phyloP scores from a whole-genome alignment of 352 stramenopile species.

The Pythium dissimile region DNA sequence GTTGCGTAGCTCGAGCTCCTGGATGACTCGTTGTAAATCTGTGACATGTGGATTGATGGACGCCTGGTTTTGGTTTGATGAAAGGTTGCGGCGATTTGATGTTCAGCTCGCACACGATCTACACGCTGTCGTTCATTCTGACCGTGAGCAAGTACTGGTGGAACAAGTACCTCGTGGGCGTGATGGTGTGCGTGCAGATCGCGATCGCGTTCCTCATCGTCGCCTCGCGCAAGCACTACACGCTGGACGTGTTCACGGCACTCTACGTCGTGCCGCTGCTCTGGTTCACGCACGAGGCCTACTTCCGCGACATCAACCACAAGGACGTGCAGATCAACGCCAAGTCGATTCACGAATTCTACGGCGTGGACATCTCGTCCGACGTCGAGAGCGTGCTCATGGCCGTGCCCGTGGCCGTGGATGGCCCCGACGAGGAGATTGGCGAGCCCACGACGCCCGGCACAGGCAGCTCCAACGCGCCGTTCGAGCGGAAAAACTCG shows the following conservation, averaged over 20 bases:
- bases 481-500: slow-evolving; percentile 22
- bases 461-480: slow-evolving; percentile 6
- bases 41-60: background rate
- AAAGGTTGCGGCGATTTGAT: slow-evolving; percentile 87
- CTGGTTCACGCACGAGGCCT: slow-evolving; percentile 79
- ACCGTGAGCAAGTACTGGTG: slow-evolving; percentile 86
- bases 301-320: slow-evolving; percentile 79
- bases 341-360: slow-evolving; percentile 65
- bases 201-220: slow-evolving; percentile 88
- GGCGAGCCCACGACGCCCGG: slow-evolving; percentile 3
- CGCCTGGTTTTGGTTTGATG: slow-evolving; percentile 12
- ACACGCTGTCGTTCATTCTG: slow-evolving; percentile 87
- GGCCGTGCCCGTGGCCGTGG: background rate
- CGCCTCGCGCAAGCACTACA: slow-evolving; percentile 89
- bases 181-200: slow-evolving; percentile 78
- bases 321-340: slow-evolving; percentile 64
- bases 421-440: background rate
- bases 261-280: slow-evolving; percentile 88
- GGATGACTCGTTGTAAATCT: background rate
- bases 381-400: slow-evolving; percentile 13
- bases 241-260: slow-evolving; percentile 85
- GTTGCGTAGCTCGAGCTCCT: background rate
- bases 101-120: slow-evolving; percentile 92
- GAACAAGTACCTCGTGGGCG: slow-evolving; percentile 63
- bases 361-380: slow-evolving; percentile 40